A percentile compares a stretch with the other conserved stretches of the same genome.
phyloP scores from a whole-genome alignment of 2,329 filamentous ascomycete genomes.

The Penicillium sp. region DNA sequence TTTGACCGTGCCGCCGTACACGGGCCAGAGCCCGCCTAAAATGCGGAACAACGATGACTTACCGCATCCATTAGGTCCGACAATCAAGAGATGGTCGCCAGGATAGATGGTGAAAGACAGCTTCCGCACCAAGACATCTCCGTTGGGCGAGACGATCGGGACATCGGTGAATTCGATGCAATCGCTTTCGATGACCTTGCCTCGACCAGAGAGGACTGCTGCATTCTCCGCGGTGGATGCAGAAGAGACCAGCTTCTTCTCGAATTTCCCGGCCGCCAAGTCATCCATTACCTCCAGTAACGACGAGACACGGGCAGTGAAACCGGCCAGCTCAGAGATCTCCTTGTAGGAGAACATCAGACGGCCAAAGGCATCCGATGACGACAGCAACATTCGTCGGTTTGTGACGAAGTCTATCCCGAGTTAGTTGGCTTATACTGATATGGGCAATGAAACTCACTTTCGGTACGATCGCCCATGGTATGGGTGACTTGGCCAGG shows the following conservation, averaged over 20 bases:
- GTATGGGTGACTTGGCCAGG: constrained; percentile 59
- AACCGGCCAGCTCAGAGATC: constrained; percentile 90
- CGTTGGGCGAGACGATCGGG: constrained; percentile 94
- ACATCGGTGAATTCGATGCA: constrained; percentile 84
- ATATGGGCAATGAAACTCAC: constrained; percentile 35
- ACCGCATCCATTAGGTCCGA: constrained; percentile 94
- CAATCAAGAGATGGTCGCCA: constrained; percentile 87
- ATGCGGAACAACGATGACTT: constrained; percentile 97
- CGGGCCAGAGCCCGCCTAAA: constrained; percentile 91
- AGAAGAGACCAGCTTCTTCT: constrained; percentile 93
- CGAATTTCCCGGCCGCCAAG: constrained; percentile 80
- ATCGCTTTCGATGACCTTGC: constrained; percentile 72
- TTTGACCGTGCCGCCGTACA: constrained; percentile 88
- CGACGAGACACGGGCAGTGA: constrained; percentile 86
- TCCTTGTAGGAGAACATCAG: constrained; percentile 99
- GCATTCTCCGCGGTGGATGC: constrained; percentile 77
- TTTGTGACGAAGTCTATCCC: constrained; percentile 79
- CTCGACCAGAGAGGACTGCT: constrained; percentile 74
- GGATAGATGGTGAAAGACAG: constrained; percentile 82
- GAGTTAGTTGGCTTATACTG: neutral
- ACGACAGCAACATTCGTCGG: constrained; percentile 81
- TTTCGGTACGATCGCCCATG: constrained; percentile 55
- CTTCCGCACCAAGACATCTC: constrained; percentile 80
- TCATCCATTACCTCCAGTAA: constrained; percentile 93
- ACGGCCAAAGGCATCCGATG: constrained; percentile 90